Percentiles rank a stretch among this genome's conserved stretches.
phyloP scores from a whole-genome alignment of 2,329 filamentous ascomycete genomes.

The Stylonectria norvegica region DNA sequence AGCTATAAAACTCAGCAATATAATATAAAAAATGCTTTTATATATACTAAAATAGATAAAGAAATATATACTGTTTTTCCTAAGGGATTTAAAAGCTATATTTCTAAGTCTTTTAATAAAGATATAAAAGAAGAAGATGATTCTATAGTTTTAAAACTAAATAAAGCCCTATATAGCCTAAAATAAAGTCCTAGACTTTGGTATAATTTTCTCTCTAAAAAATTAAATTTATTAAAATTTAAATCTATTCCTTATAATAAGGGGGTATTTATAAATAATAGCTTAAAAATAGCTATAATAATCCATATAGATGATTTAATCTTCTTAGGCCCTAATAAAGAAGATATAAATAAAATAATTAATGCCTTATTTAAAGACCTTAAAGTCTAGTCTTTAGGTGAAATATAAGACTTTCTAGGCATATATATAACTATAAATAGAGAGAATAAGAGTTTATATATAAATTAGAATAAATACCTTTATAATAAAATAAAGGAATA shows the following conservation, averaged over 20 bases:
- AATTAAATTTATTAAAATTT: slow-evolving; percentile 1
- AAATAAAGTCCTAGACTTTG: slow-evolving; percentile 2
- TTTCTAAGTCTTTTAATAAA: slow-evolving; percentile 2
- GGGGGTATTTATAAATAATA: slow-evolving; percentile 3
- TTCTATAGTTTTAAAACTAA: slow-evolving; percentile 6
- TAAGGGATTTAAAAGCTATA: no score
- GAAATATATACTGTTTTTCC: slow-evolving; percentile 13
- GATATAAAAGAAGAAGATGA: neutral
- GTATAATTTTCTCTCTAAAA: slow-evolving; percentile 1
- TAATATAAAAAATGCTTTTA: slow-evolving; percentile 10
- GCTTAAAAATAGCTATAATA: neutral
- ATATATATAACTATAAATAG: no score
- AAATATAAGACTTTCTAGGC: neutral
- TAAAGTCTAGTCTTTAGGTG: slow-evolving; percentile 1
- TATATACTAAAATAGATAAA: slow-evolving; percentile 8
- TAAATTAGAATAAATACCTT: slow-evolving; percentile 3
- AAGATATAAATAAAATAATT: slow-evolving; percentile 2
- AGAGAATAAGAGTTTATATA: slow-evolving; percentile 2
- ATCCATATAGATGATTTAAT: slow-evolving; percentile 2
- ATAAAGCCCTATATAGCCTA: slow-evolving; percentile 4
- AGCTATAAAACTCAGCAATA: slow-evolving; percentile 6
- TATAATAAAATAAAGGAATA: neutral
- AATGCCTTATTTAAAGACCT: slow-evolving; percentile 1
- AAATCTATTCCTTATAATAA: neutral
- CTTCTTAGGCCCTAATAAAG: slow-evolving; percentile 1